These are phyloP conservation scores for Scutellaria baicalensis DNA, from an alignment of 257 asterid genomes.

Conservation along the genomic window DNA sequence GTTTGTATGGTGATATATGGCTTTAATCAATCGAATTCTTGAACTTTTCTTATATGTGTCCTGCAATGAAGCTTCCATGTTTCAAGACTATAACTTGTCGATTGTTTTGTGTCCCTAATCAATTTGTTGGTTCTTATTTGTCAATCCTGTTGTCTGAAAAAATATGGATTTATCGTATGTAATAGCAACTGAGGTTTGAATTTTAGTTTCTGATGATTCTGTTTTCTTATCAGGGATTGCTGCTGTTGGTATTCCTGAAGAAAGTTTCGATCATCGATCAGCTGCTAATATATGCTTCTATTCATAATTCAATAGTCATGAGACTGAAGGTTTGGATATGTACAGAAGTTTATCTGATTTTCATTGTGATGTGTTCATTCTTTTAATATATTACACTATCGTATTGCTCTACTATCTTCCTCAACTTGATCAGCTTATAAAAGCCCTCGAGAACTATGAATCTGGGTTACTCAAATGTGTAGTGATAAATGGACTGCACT, in stretches of 20 bases:
- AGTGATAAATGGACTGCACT: not conserved
- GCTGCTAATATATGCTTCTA: constrained; percentile 18
- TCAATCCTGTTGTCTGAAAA: not conserved
- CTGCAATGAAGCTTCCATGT: not conserved
- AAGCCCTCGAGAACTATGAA: not conserved
- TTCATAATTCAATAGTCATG: constrained; percentile 19
- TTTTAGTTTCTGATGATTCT: not conserved
- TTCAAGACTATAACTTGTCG: not conserved
- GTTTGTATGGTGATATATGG: constrained; percentile 1
- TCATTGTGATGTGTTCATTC: not conserved
- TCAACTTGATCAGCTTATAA: not conserved
- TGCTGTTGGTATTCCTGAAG: not conserved
- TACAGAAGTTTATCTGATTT: not conserved
- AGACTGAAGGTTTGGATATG: constrained; percentile 36
- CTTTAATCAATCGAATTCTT: not conserved
- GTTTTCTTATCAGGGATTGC: constrained; percentile 28
- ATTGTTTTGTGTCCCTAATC: not conserved
- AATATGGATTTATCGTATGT: not conserved
- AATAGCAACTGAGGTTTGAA: not conserved
- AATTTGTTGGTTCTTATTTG: not conserved
- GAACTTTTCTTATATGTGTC: not conserved
- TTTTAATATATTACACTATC: not conserved
- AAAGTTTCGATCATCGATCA: not conserved
- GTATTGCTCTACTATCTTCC: not conserved
- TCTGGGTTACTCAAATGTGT: not conserved